Base-by-base conservation (phyloP, 495 filamentous ascomycete genomes). In the Tuber brumale region DNA sequence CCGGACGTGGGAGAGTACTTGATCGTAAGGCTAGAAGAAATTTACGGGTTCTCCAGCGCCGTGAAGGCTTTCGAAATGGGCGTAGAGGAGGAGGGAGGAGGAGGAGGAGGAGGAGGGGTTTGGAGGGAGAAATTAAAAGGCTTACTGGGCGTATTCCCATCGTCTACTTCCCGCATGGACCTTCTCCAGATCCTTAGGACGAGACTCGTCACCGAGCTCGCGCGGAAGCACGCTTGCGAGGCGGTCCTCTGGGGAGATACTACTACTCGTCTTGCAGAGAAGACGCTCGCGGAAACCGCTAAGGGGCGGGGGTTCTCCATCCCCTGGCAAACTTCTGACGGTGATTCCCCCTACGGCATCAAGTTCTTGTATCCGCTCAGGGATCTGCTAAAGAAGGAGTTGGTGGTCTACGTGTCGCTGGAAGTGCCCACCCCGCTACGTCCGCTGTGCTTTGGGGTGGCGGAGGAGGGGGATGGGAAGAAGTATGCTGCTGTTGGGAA, bases 241-340 rank as follows among this genome's bases (percentile, higher is more conserved):
- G 87, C 88, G 31, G 87, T 98, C 41, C 82, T 97, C 0, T 92
- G 95, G 85, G 95, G 93, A 23, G 90, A 95, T 85, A 93, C 89
- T 70, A 96, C 96, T 16, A 97, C 93, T 12, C 88, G 91, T 18
- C 88, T 99, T 37, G 95, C 95, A 6, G 92, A 95, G 79, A 92
- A 92, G 78, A 92, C 93, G 6, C 89, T 99, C 4, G 86, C 93
- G 1, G 92, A 94, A 83, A 92, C 94, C 5, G 94, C 96, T 9
- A 97, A 97, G 84, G 95, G 95, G 0, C 88, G 95, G 6, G 95
- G 94, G 0, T 92, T 91, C 76, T 88, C 91, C 19, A 81, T 98
- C 57, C 94, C 94, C 0, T 94, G 91, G 91, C 89, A 91, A 80
- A 88, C 93, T 10, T 88, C 89, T 19, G 95, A 98, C 83, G 92